Percentiles rank a stretch among this genome's conserved stretches.
phyloP scores from a whole-genome alignment of 352 stramenopile species.

The Saprolegnia diclina region DNA sequence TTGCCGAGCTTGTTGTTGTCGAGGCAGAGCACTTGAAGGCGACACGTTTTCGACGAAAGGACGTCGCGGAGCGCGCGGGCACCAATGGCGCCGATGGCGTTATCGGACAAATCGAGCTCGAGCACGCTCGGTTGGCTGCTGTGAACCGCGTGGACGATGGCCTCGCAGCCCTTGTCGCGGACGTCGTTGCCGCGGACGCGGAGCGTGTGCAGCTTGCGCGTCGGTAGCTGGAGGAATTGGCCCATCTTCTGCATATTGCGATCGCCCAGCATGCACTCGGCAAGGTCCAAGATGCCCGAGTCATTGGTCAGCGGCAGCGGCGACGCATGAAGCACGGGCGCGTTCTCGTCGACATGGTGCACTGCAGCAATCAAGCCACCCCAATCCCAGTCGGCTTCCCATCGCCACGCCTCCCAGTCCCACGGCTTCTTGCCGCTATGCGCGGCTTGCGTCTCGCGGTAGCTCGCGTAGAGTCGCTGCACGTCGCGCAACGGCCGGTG shows the following conservation, averaged over 20 bases:
- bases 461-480: neutral
- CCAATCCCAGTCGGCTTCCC: constrained; percentile 25
- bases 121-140: neutral
- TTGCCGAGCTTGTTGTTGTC: constrained; percentile 18
- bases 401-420: constrained; percentile 20
- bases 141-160: constrained; percentile 9
- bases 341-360: too few species aligned
- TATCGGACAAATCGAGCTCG: constrained; percentile 12
- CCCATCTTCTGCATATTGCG: constrained; percentile 22
- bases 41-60: neutral
- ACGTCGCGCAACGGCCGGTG: constrained; percentile 11
- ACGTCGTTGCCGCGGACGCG: constrained; percentile 12
- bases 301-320: neutral
- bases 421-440: neutral
- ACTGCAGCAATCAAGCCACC: neutral
- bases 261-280: constrained; percentile 7
- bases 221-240: constrained; percentile 9
- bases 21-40: constrained; percentile 14
- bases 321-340: neutral
- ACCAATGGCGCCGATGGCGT: constrained; percentile 8
- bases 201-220: constrained; percentile 19
- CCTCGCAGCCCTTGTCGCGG: constrained; percentile 1
- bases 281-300: constrained; percentile 12
- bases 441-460: neutral
- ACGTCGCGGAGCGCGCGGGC: constrained; percentile 1